Percentiles rank a stretch among this genome's conserved stretches.
Conservation (phyloP, 2,329 filamentous ascomycete genomes). For the Lachnum nothofagi region DNA sequence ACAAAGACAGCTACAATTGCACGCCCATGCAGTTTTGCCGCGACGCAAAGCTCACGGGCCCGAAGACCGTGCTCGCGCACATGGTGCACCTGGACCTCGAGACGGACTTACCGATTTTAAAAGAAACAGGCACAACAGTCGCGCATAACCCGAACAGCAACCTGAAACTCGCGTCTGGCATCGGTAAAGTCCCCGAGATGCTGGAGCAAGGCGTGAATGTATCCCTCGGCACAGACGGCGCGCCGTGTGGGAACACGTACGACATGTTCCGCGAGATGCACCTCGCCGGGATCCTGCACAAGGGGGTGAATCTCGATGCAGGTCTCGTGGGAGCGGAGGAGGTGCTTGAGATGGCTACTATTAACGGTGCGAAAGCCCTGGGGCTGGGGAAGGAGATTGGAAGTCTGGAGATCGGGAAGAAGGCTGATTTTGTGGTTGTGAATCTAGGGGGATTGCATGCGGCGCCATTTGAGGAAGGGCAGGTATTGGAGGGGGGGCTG, state of each 20-base stretch:
- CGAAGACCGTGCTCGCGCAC: constrained; percentile 45
- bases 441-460: constrained; percentile 30
- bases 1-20: constrained; percentile 35
- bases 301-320: constrained; percentile 40
- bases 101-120: constrained; percentile 37
- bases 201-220: constrained; percentile 42
- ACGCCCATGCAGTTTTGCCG: constrained; percentile 42
- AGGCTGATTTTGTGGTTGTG: constrained; percentile 54
- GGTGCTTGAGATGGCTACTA: constrained; percentile 48
- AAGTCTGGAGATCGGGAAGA: constrained; percentile 45
- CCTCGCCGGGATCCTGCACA: constrained; percentile 46
- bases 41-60: constrained; percentile 36
- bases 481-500: constrained; percentile 31
- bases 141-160: constrained; percentile 50
- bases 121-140: constrained; percentile 39
- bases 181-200: constrained; percentile 43
- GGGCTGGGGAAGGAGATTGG: constrained; percentile 50
- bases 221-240: constrained; percentile 47
- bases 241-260: constrained; percentile 48
- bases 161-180: constrained; percentile 47
- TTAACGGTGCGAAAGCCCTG: constrained; percentile 45
- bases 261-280: constrained; percentile 51
- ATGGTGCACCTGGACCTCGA: constrained; percentile 46
- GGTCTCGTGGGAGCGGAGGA: constrained; percentile 40
- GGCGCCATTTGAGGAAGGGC: constrained; percentile 36